Evolutionary conservation across 2,329 filamentous ascomycete genomes (phyloP).

Genomic region (Fusarium marasasianum): DNA sequence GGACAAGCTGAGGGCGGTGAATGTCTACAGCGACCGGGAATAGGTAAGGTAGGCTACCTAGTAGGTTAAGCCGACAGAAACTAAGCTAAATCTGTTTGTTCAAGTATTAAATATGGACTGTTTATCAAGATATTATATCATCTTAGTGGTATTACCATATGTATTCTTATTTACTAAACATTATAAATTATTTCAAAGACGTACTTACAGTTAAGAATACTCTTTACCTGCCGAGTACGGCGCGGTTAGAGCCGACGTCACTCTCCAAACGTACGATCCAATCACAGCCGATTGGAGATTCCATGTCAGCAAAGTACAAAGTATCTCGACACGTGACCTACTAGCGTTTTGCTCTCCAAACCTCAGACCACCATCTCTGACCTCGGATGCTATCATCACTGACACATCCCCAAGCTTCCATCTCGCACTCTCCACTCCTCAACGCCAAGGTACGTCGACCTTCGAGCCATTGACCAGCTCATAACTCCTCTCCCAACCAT

Average conservation of each 20-base stretch:
- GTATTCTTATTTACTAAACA: too few relatives aligned
- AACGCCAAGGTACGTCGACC: conserved; percentile 41
- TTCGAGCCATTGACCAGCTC: conserved; percentile 9
- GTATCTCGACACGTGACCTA: conserved; percentile 37
- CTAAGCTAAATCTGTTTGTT: not conserved
- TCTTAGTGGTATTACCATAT: too few relatives aligned
- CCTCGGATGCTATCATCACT: conserved; percentile 43
- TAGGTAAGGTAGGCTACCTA: not conserved
- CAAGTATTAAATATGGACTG: too few relatives aligned
- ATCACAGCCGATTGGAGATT: not conserved
- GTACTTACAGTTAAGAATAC: not conserved
- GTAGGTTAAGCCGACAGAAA: not conserved
- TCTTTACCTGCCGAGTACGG: not conserved
- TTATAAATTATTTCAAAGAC: too few relatives aligned
- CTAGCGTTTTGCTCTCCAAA: conserved; percentile 43
- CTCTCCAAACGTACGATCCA: conserved; percentile 1
- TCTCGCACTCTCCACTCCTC: conserved; percentile 41
- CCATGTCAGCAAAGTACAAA: conserved; percentile 9
- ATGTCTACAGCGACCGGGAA: not conserved
- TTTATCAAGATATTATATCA: too few relatives aligned
- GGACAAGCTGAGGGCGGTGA: conserved; percentile 37
- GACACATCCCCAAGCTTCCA: conserved; percentile 41
- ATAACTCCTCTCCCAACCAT: not conserved
- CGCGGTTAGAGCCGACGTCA: conserved; percentile 37
- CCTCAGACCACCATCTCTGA: conserved; percentile 46